phyloP scores from a whole-genome alignment of 371 early-diverging fungal genomes.

The Lichtheimia ornata region DNA sequence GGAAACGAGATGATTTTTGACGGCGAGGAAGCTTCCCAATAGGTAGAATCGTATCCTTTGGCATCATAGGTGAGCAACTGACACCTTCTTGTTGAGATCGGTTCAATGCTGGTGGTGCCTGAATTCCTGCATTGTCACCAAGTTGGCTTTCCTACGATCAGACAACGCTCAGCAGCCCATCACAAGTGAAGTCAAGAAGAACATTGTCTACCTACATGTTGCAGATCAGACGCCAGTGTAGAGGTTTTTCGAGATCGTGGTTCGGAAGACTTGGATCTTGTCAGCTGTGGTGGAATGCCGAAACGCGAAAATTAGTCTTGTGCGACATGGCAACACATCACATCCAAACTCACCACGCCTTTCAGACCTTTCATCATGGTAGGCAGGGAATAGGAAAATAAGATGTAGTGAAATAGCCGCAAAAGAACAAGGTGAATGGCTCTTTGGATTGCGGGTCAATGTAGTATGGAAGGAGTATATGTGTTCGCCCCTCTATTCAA shows the following conservation, averaged over 20 bases:
- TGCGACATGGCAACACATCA: not conserved
- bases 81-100: not conserved
- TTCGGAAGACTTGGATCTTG: constrained; percentile 23
- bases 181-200: too few species aligned
- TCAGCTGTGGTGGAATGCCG: constrained; percentile 20
- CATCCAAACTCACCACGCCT: constrained; percentile 34
- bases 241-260: constrained; percentile 5
- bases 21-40: constrained; percentile 79
- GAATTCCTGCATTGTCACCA: too few species aligned
- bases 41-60: constrained; percentile 75
- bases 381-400: too few species aligned
- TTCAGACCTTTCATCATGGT: constrained; percentile 49
- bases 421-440: not conserved
- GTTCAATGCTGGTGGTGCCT: not conserved
- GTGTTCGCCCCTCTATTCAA: not conserved
- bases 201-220: not conserved
- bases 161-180: too few species aligned
- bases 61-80: constrained; percentile 15
- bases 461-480: not conserved
- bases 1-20: constrained; percentile 86
- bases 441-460: not conserved
- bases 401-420: too few species aligned
- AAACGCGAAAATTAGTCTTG: not conserved
- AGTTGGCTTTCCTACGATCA: too few species aligned
- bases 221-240: not conserved